Evolutionary conservation across 768 basidiomycete genomes (phyloP).

Genomic region (Chiua virens): DNA sequence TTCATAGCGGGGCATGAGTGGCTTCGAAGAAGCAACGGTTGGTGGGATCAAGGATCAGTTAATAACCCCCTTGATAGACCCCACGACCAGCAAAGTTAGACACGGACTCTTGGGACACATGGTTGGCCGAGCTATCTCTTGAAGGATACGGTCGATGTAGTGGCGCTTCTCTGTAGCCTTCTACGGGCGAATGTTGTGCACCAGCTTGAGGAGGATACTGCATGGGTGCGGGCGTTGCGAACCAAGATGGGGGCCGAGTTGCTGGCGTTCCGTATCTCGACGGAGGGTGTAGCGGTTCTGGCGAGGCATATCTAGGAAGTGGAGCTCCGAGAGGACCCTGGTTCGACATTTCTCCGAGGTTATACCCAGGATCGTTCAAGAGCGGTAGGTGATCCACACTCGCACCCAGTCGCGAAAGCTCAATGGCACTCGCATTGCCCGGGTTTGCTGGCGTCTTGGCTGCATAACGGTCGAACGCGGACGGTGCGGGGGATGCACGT

Average conservation of each 20-base stretch:
- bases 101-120: conserved; percentile 18
- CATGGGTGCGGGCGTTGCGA: conserved; percentile 41
- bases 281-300: conserved; percentile 13
- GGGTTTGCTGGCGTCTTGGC: conserved; percentile 41
- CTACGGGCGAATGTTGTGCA: conserved; percentile 25
- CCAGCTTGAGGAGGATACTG: conserved; percentile 39
- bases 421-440: conserved; percentile 40
- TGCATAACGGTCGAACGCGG: conserved; percentile 62
- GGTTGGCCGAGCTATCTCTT: conserved; percentile 12
- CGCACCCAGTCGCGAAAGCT: conserved; percentile 56
- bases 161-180: conserved; percentile 57
- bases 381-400: conserved; percentile 57
- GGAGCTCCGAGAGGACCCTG: conserved; percentile 18
- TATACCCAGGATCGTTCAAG: conserved; percentile 36
- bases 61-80: conserved; percentile 22
- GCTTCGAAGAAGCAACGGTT: not conserved
- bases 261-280: conserved; percentile 32
- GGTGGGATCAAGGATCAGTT: not conserved
- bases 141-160: conserved; percentile 54
- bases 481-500: conserved; percentile 40
- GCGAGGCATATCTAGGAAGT: conserved; percentile 26
- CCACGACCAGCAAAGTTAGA: conserved; percentile 35
- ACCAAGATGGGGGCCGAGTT: conserved; percentile 26
- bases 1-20: conserved; percentile 19
- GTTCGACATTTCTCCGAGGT: conserved; percentile 8